These are phyloP conservation scores for Phlebopus sp. DNA, from an alignment of 1,284 basidiomycete species.

Conservation along the genomic window DNA sequence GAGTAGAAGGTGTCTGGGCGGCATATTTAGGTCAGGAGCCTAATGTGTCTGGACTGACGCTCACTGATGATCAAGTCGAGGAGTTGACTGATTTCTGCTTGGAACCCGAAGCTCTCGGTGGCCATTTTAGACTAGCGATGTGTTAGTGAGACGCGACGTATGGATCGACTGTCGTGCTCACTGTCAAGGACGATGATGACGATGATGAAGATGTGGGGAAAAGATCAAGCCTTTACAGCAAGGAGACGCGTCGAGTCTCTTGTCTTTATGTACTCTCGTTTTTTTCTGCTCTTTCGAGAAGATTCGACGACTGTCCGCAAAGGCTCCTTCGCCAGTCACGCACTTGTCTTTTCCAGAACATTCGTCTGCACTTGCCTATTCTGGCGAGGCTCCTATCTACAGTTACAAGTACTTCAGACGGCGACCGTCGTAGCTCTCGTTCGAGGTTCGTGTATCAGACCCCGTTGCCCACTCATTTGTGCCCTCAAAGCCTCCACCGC, in stretches of 20 bases:
- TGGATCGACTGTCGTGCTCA: constrained; percentile 9
- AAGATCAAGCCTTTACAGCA: constrained; percentile 9
- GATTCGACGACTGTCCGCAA: constrained; percentile 47
- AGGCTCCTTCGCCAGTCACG: constrained; percentile 17
- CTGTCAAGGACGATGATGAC: constrained; percentile 17
- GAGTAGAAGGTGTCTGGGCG: constrained; percentile 93
- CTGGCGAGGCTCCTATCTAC: constrained; percentile 11
- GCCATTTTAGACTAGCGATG: constrained; percentile 52
- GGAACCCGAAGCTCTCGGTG: constrained; percentile 85
- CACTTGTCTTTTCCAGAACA: constrained; percentile 28
- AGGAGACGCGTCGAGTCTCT: constrained; percentile 18
- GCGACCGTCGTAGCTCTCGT: constrained; percentile 13
- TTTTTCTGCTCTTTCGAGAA: constrained; percentile 52
- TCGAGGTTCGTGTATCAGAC: constrained; percentile 37
- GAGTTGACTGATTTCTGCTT: constrained; percentile 96
- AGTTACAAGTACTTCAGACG: constrained; percentile 1
- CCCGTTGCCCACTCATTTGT: constrained; percentile 46
- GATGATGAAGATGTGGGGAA: constrained; percentile 13
- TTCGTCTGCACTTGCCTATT: constrained; percentile 33
- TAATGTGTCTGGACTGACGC: constrained; percentile 24
- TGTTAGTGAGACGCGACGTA: constrained; percentile 8
- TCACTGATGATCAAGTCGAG: constrained; percentile 89
- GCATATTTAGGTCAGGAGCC: neutral
- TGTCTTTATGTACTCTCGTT: constrained; percentile 42
- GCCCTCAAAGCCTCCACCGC: constrained; percentile 66